Conservation (phyloP, 2,329 filamentous ascomycete genomes). For the Aspergillus niger region DNA sequence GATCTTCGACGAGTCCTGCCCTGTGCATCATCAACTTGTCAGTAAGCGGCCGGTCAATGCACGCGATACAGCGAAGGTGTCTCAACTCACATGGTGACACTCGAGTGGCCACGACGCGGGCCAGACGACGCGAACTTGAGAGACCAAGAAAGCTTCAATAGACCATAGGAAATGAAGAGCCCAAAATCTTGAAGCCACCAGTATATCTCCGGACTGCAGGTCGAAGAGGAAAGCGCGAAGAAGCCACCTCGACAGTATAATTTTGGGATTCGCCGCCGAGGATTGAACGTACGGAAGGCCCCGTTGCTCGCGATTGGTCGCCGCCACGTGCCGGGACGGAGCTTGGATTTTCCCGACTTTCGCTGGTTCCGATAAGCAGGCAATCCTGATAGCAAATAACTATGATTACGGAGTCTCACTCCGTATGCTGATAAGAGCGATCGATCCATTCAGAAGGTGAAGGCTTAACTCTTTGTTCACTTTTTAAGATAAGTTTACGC, state of each 20-base stretch:
- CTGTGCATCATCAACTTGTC: slow-evolving; percentile 43
- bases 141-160: slow-evolving; percentile 19
- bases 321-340: slow-evolving; percentile 24
- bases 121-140: slow-evolving; percentile 24
- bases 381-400: background rate
- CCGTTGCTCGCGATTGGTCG: slow-evolving; percentile 21
- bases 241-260: slow-evolving; percentile 33
- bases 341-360: slow-evolving; percentile 19
- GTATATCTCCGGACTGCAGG: slow-evolving; percentile 3
- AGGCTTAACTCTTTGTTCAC: background rate
- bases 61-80: slow-evolving; percentile 11
- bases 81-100: slow-evolving; percentile 36
- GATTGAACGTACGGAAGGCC: slow-evolving; percentile 13
- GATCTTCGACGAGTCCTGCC: slow-evolving; percentile 85
- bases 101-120: slow-evolving; percentile 34
- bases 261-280: slow-evolving; percentile 28
- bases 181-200: slow-evolving; percentile 5
- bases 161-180: slow-evolving; percentile 27
- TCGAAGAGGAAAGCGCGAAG: slow-evolving; percentile 17
- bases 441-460: background rate
- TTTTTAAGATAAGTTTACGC: background rate
- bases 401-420: background rate
- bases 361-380: background rate
- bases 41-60: slow-evolving; percentile 13
- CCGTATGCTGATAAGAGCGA: background rate